Conservation (phyloP, 1,139 yeast genomes). For the Debaryomyces singareniensis region DNA sequence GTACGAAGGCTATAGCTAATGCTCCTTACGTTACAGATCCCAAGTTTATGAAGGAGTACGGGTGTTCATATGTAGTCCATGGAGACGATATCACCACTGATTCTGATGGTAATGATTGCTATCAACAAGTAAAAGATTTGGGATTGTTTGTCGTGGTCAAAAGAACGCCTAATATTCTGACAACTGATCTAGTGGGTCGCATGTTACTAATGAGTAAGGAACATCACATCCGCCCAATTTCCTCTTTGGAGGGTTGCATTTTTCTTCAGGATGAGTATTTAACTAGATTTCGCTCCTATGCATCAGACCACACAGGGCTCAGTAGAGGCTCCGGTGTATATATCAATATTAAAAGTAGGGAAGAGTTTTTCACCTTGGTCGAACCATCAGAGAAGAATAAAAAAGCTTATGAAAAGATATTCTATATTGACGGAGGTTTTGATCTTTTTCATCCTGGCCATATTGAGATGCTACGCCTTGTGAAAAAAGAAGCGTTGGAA, state of each 20-base stretch:
- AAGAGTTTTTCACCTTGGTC: constrained; percentile 25
- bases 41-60: constrained; percentile 61
- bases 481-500: constrained; percentile 31
- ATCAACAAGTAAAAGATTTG: constrained; percentile 71
- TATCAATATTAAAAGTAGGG: constrained; percentile 19
- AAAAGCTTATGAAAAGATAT: constrained; percentile 25
- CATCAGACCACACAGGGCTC: constrained; percentile 62
- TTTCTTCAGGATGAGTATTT: constrained; percentile 25
- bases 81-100: constrained; percentile 98
- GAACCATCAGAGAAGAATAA: constrained; percentile 20
- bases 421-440: constrained; percentile 79
- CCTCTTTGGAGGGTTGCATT: neutral
- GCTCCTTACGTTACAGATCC: constrained; percentile 98
- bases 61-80: constrained; percentile 86
- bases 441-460: constrained; percentile 94
- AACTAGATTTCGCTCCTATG: constrained; percentile 46
- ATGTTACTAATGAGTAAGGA: constrained; percentile 59
- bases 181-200: constrained; percentile 93
- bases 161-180: constrained; percentile 88
- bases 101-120: constrained; percentile 91
- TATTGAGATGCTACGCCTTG: constrained; percentile 57
- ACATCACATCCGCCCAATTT: constrained; percentile 44
- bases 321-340: constrained; percentile 59
- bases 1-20: constrained; percentile 58
- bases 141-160: constrained; percentile 88